A percentile compares a stretch with the other conserved stretches of the same genome.
Evolutionary conservation across 192 early-diverging fungal species (phyloP).

Genomic region (Podila horticola): DNA sequence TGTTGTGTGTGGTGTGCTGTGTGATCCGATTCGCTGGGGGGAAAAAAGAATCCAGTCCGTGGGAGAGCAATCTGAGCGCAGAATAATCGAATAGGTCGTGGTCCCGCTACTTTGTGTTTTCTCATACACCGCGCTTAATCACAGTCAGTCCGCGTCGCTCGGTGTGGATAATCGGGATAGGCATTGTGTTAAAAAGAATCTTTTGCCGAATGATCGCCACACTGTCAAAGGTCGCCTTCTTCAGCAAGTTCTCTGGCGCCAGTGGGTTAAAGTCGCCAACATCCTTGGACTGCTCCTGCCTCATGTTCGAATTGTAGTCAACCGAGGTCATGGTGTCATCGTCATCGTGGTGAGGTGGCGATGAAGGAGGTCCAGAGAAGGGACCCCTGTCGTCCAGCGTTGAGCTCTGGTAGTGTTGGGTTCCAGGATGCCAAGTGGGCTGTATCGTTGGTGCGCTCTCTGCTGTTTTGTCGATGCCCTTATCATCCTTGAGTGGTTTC

Average conservation of each 20-base stretch:
- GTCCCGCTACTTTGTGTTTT: background rate
- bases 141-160: slow-evolving; percentile 44
- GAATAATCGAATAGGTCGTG: background rate
- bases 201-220: slow-evolving; percentile 47
- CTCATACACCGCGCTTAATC: slow-evolving; percentile 42
- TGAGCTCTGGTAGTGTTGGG: background rate
- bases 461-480: background rate
- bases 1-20: background rate
- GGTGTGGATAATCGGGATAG: slow-evolving; percentile 41
- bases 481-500: background rate
- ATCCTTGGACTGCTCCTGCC: background rate
- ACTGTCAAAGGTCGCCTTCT: slow-evolving; percentile 26
- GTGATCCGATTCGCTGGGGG: slow-evolving; percentile 4
- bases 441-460: background rate
- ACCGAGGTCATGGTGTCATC: slow-evolving; percentile 40
- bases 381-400: background rate
- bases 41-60: slow-evolving; percentile 2
- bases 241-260: slow-evolving; percentile 11
- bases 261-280: slow-evolving; percentile 4
- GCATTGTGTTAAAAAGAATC: slow-evolving; percentile 47
- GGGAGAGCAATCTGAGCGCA: background rate
- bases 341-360: slow-evolving; percentile 13
- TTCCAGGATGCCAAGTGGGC: background rate
- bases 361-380: background rate
- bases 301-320: background rate